Conservation (phyloP, 1,284 basidiomycete genomes). For the Grifola frondosa region DNA sequence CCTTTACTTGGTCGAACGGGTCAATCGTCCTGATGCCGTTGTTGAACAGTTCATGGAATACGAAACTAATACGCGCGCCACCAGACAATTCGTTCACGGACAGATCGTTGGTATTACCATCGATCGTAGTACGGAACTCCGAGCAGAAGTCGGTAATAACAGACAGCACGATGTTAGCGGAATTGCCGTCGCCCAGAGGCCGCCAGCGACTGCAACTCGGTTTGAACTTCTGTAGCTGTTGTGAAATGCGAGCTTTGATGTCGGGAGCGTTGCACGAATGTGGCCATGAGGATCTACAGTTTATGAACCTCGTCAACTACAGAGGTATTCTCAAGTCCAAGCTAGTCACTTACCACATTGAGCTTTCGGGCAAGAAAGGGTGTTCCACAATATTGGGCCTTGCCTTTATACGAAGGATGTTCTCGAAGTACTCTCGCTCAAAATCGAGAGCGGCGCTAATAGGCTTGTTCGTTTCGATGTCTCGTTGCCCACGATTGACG, state of each 20-base stretch:
- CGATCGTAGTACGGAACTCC: constrained; percentile 95
- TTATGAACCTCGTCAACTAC: not conserved
- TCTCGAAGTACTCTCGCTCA: constrained; percentile 93
- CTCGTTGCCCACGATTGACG: constrained; percentile 95
- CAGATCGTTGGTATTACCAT: constrained; percentile 95
- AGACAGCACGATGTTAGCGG: constrained; percentile 86
- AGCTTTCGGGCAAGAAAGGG: constrained; percentile 97
- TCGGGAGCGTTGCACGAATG: constrained; percentile 96
- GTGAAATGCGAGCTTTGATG: constrained; percentile 91
- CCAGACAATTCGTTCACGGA: constrained; percentile 94
- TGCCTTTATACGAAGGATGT: constrained; percentile 90
- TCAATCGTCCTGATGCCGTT: constrained; percentile 95
- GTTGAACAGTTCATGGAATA: constrained; percentile 98
- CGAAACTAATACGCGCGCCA: constrained; percentile 96
- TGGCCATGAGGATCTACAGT: constrained; percentile 94
- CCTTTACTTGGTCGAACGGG: constrained; percentile 98
- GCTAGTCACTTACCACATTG: constrained; percentile 75
- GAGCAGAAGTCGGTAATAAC: constrained; percentile 98
- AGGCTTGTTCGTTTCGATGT: constrained; percentile 87
- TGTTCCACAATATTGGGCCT: constrained; percentile 95
- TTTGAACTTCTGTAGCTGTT: constrained; percentile 87
- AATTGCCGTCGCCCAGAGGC: constrained; percentile 83
- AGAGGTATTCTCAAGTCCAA: not conserved
- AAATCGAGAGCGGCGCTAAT: constrained; percentile 85
- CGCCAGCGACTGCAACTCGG: constrained; percentile 86